phyloP scores from a whole-genome alignment of 2,329 filamentous ascomycete genomes.

The Phialophora tarda region DNA sequence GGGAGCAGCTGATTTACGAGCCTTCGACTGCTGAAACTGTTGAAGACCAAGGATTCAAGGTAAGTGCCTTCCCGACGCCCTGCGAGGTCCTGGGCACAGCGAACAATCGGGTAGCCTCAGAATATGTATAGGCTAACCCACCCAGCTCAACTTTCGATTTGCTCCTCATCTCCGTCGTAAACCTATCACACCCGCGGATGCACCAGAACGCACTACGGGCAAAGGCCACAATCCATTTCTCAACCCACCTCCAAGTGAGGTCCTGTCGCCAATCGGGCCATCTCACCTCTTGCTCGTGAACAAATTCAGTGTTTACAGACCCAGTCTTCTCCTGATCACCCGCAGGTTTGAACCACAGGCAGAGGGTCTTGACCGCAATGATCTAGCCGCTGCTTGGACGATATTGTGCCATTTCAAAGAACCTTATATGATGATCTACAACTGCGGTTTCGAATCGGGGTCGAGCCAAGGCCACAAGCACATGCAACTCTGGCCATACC shows the following conservation, averaged over 20 bases:
- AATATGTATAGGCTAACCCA: neutral
- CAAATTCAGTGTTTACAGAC: constrained; percentile 41
- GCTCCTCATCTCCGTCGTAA: constrained; percentile 39
- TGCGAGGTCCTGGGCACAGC: neutral
- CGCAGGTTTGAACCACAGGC: constrained; percentile 47
- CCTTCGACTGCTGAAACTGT: constrained; percentile 35
- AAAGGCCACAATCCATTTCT: constrained; percentile 39
- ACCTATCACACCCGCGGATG: constrained; percentile 39
- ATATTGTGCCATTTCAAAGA: constrained; percentile 42
- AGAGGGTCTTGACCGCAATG: constrained; percentile 46
- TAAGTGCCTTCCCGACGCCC: constrained; percentile 15
- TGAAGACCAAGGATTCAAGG: constrained; percentile 40
- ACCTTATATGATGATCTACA: constrained; percentile 51
- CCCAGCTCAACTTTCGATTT: constrained; percentile 38
- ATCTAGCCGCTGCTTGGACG: constrained; percentile 49
- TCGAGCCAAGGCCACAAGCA: constrained; percentile 55
- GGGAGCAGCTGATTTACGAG: constrained; percentile 38
- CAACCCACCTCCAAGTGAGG: constrained; percentile 39
- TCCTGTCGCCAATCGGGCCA: constrained; percentile 36
- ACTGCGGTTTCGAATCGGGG: constrained; percentile 53
- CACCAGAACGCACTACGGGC: constrained; percentile 37
- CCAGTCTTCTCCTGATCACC: constrained; percentile 50
- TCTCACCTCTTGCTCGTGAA: constrained; percentile 40
- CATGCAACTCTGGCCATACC: constrained; percentile 50
- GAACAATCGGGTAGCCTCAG: neutral